Percentiles rank a stretch among this genome's conserved stretches.
Evolutionary conservation across 1,284 basidiomycete species (phyloP).

Genomic region (Megacollybia platyphylla): DNA sequence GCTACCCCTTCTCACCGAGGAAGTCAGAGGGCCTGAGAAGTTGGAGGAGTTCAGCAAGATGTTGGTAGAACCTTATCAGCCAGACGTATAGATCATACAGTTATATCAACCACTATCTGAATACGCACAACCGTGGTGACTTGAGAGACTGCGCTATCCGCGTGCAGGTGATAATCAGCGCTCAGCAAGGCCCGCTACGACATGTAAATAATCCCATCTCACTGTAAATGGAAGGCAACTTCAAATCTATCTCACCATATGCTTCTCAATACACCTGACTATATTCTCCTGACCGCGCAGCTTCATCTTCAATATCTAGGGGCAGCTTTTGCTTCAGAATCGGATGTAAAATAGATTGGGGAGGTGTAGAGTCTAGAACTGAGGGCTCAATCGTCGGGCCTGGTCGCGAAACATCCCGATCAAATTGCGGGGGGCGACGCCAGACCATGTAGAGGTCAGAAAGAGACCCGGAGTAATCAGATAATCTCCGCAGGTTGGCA

Average conservation of each 20-base stretch:
- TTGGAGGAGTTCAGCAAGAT: conserved; percentile 84
- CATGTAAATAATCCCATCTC: too few relatives aligned
- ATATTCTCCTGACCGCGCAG: too few relatives aligned
- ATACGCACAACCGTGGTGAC: too few relatives aligned
- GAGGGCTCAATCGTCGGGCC: not conserved
- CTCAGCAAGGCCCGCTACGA: too few relatives aligned
- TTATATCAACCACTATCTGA: too few relatives aligned
- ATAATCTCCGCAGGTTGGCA: not conserved
- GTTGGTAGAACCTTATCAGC: conserved; percentile 54
- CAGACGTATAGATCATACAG: not conserved
- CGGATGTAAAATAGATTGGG: not conserved
- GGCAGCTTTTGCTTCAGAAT: not conserved
- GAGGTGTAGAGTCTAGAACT: not conserved
- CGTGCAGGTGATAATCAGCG: too few relatives aligned
- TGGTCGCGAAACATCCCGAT: not conserved
- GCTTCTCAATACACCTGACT: too few relatives aligned
- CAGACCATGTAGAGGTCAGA: not conserved
- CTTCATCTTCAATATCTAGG: too few relatives aligned
- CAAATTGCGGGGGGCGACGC: not conserved
- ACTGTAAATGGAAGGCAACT: too few relatives aligned
- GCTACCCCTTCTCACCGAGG: conserved; percentile 90
- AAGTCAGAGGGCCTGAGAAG: conserved; percentile 91
- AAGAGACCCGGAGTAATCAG: not conserved
- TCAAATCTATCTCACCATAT: too few relatives aligned
- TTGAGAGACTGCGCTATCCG: too few relatives aligned